Base-by-base conservation (phyloP, 352 stramenopile species). In the Pythium phragmitis region DNA sequence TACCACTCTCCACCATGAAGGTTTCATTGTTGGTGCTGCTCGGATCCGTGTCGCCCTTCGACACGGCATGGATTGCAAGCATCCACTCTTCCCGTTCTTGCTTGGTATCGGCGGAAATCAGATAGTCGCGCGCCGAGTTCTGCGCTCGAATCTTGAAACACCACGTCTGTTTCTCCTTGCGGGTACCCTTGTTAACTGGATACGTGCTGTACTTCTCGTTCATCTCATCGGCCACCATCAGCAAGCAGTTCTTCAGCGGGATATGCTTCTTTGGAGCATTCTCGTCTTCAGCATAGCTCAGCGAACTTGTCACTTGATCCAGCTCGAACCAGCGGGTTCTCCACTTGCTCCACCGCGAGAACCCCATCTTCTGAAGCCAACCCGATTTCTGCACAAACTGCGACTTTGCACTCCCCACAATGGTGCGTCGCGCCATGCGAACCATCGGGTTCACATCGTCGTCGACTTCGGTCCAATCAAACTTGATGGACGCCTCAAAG, bases 21-120 rank as follows among this genome's bases (percentile, higher is more conserved):
- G 68, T 60, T 46, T 70, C 68, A 39, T 85, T 76, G n/a, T 87
- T 74, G 56, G 85, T 74, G 47, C 39, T 64, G 26, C 30, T 33
- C 26, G 47, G 16, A 42, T 79, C 70, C 6, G 69, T 74, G 11
- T 91, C 82, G 33, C 69, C 71, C 65, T 88, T 90, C 16, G 82
- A 76, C 17, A 95, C 84, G 8, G 85, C 88, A 41, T 87, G 77
- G 47, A 95, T 92, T 2, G 86, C 86, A 33, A 92, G 73, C 87
- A 96, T 94, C 87, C 87, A 96, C 61, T 93, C 87, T 57, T 96
- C 87, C n/a, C 87, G 87, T 57, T 92, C 83, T 74, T 96, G 87
- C 69, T 96, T 96, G 1, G 87, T 96, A 48, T 92, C 83, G 11
- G 87, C 85, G 46, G 74, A 82, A 67, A 96, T 92, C 61, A 92